phyloP scores from a whole-genome alignment of 129 eudicot genomes.

The Cynara cardunculus region DNA sequence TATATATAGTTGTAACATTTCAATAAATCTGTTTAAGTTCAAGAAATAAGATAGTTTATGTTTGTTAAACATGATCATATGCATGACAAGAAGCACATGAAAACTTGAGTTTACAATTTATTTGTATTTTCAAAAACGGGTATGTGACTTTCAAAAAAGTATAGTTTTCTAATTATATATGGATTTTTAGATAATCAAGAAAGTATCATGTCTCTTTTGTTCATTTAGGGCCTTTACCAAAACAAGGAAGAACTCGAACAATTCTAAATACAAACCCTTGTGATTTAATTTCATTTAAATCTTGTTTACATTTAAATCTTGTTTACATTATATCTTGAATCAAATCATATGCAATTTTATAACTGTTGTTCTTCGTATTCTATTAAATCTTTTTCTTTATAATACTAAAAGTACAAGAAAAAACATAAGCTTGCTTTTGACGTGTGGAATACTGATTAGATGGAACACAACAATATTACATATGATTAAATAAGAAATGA shows the following conservation, averaged over 20 bases:
- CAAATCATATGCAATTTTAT: neutral
- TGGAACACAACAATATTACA: neutral
- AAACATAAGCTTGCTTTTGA: neutral
- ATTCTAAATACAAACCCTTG: neutral
- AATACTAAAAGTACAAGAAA: neutral
- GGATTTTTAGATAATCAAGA: neutral
- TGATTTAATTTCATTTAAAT: neutral
- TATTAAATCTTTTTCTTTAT: too few relatives aligned
- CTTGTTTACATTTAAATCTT: too few relatives aligned
- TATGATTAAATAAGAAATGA: neutral
- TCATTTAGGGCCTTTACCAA: constrained; percentile 2
- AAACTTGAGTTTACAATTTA: neutral
- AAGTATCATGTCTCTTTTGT: neutral
- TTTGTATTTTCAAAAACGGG: neutral
- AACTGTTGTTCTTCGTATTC: neutral
- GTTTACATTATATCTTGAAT: neutral
- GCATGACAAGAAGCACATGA: too few relatives aligned
- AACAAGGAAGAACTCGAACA: neutral
- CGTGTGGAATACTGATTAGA: neutral
- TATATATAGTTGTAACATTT: too few relatives aligned
- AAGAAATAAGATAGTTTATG: too few relatives aligned
- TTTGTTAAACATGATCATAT: too few relatives aligned
- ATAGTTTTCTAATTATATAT: neutral
- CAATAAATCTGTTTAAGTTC: too few relatives aligned
- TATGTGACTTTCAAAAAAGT: neutral